phyloP scores from a whole-genome alignment of 805 yeast genomes.

The Pichia californica region DNA sequence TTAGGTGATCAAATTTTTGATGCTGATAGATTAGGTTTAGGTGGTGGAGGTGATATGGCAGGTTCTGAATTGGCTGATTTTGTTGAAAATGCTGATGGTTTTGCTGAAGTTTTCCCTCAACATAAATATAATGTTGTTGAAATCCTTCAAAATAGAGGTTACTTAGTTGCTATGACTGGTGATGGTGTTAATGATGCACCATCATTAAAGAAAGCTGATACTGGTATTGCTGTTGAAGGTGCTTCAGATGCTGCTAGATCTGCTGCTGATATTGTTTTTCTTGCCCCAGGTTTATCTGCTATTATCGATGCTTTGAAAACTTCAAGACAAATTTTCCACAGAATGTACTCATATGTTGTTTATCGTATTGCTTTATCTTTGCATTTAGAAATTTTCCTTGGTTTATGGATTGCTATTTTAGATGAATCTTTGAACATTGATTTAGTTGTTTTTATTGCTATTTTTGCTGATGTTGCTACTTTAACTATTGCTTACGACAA shows the following conservation, averaged over 20 bases:
- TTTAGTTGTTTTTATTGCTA: conserved; percentile 89
- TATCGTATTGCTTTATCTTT: conserved; percentile 93
- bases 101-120: conserved; percentile 96
- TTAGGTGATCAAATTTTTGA: conserved; percentile 56
- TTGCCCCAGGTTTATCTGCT: conserved; percentile 91
- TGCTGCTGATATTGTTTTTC: conserved; percentile 91
- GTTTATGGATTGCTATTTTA: conserved; percentile 92
- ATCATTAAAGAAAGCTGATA: conserved; percentile 86
- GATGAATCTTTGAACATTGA: conserved; percentile 78
- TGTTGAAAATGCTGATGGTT: conserved; percentile 95
- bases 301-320: conserved; percentile 90
- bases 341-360: conserved; percentile 94
- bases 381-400: conserved; percentile 88
- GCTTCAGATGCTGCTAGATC: conserved; percentile 94
- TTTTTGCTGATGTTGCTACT: conserved; percentile 94
- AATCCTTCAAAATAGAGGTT: conserved; percentile 89
- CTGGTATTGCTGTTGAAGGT: conserved; percentile 97
- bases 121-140: conserved; percentile 93
- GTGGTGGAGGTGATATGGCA: conserved; percentile 90
- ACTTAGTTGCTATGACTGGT: conserved; percentile 97
- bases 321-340: conserved; percentile 94
- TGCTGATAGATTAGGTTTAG: conserved; percentile 93
- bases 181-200: conserved; percentile 98
- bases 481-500: conserved; percentile 79
- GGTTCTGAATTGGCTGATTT: conserved; percentile 96